These are phyloP conservation scores for Calonectria pteridis DNA, from an alignment of 2,329 filamentous ascomycete genomes.

Conservation along the genomic window DNA sequence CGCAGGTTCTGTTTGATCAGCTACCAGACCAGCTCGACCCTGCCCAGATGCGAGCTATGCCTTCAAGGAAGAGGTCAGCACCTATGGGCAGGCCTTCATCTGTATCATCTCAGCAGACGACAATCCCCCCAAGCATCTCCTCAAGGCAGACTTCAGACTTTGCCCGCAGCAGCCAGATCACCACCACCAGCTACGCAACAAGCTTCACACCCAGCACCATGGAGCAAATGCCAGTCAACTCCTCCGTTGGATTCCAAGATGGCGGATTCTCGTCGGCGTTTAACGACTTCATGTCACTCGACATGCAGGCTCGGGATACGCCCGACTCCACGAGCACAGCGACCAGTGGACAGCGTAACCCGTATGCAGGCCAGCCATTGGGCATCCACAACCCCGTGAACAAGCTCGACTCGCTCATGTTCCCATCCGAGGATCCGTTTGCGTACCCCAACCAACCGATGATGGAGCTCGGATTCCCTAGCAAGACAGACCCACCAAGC, in stretches of 20 bases:
- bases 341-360: conserved; percentile 54
- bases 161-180: conserved; percentile 46
- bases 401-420: conserved; percentile 84
- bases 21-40: conserved; percentile 79
- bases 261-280: conserved; percentile 54
- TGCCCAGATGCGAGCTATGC: conserved; percentile 52
- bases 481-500: conserved; percentile 50
- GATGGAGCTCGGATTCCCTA: conserved; percentile 66
- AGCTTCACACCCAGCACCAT: conserved; percentile 48
- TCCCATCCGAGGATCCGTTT: conserved; percentile 81
- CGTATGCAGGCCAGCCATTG: conserved; percentile 49
- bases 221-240: conserved; percentile 49
- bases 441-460: conserved; percentile 83
- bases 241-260: conserved; percentile 50
- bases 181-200: conserved; percentile 44
- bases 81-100: conserved; percentile 53
- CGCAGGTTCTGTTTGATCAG: conserved; percentile 85
- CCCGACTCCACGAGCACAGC: conserved; percentile 59
- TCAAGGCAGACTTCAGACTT: conserved; percentile 52
- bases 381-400: conserved; percentile 64
- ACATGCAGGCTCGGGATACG: conserved; percentile 58
- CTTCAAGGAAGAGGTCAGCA: conserved; percentile 69
- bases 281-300: conserved; percentile 60
- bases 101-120: conserved; percentile 44
- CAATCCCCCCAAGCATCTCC: conserved; percentile 48